Conservation (phyloP, 78 protist species). For the Chrysochromulina tobinii region DNA sequence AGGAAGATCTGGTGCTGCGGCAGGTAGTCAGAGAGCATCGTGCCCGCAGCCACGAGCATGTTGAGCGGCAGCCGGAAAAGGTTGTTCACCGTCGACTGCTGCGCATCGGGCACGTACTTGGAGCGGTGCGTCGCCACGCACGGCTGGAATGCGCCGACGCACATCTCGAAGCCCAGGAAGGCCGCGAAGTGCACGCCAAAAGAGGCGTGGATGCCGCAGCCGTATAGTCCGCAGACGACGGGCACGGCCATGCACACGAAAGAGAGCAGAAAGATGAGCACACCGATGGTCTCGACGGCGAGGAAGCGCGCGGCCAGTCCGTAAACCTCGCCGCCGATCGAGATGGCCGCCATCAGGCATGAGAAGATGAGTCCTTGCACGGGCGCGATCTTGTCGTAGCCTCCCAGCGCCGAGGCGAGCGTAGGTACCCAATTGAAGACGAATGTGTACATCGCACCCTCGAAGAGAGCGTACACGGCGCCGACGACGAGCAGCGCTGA, state of each 20-base stretch:
- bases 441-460: slow-evolving; percentile 89
- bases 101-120: neutral
- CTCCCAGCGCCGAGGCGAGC: too few relatives aligned
- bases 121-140: slow-evolving; percentile 67
- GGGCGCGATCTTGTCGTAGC: too few relatives aligned
- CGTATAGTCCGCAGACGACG: neutral
- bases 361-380: neutral
- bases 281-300: slow-evolving; percentile 39
- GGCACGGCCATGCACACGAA: slow-evolving; percentile 24
- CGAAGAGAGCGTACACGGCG: slow-evolving; percentile 81
- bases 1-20: neutral
- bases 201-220: neutral
- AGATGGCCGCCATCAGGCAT: neutral
- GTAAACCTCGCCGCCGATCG: neutral
- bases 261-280: slow-evolving; percentile 33
- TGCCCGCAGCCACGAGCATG: slow-evolving; percentile 68
- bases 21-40: neutral
- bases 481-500: slow-evolving; percentile 52
- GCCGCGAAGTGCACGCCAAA: neutral
- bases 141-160: slow-evolving; percentile 85
- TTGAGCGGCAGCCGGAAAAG: slow-evolving; percentile 86
- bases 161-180: slow-evolving; percentile 80
- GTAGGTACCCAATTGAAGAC: slow-evolving; percentile 83
- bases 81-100: slow-evolving; percentile 74
- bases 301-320: neutral